Conservation (phyloP, 208 protist species). For the Leishmania guyanensis region DNA sequence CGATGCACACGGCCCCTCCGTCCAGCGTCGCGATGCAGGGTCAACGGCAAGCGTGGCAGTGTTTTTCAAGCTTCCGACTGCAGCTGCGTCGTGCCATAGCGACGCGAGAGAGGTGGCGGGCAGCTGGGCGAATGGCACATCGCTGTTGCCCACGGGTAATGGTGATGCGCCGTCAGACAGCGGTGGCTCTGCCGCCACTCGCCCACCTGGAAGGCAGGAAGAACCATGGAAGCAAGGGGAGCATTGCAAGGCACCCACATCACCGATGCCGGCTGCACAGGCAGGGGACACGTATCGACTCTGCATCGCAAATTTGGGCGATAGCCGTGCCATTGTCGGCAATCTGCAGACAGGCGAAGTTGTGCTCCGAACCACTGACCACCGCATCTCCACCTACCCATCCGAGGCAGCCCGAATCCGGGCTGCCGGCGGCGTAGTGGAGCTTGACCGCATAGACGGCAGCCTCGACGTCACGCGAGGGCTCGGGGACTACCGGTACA, state of each 20-base stretch:
- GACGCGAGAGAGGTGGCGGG: not conserved
- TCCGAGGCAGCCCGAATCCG: conserved; percentile 43
- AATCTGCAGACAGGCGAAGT: conserved; percentile 33
- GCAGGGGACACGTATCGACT: conserved; percentile 30
- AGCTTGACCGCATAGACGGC: conserved; percentile 61
- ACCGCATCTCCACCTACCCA: conserved; percentile 47
- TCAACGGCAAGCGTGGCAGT: conserved; percentile 57
- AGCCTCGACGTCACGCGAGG: conserved; percentile 69
- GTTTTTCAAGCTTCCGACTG: conserved; percentile 29
- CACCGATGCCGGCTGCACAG: not conserved
- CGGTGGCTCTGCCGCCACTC: not conserved
- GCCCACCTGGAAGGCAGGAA: not conserved
- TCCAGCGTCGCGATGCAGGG: conserved; percentile 34
- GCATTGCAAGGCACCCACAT: not conserved
- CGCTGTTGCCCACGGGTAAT: no score
- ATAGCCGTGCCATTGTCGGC: conserved; percentile 72
- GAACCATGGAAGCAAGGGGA: not conserved
- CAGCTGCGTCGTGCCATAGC: no score
- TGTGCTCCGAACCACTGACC: conserved; percentile 56
- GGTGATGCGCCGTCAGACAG: not conserved
- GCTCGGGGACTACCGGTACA: conserved; percentile 67
- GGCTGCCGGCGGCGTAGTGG: conserved; percentile 45
- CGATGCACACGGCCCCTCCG: not conserved
- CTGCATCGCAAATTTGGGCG: conserved; percentile 76
- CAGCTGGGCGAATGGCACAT: not conserved